These are phyloP conservation scores for Pyrenopolyporus hunteri DNA, from an alignment of 495 filamentous ascomycete species.

Conservation along the genomic window DNA sequence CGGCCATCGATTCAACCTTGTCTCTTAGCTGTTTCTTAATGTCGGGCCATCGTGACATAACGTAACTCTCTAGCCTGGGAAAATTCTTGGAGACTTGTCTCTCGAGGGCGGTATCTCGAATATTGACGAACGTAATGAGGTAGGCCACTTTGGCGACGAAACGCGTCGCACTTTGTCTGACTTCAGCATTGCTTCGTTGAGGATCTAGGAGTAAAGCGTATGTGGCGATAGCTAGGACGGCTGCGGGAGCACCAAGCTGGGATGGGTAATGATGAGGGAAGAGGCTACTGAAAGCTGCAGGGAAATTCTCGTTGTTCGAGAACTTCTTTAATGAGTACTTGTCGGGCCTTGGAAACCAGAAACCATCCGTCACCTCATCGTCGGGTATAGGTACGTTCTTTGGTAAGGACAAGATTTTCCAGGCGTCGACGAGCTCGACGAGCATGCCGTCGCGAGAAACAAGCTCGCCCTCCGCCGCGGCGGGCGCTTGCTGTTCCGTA, in stretches of 20 bases:
- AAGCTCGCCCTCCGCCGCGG: constrained; percentile 37
- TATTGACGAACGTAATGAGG: constrained; percentile 29
- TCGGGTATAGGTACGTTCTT: constrained; percentile 2
- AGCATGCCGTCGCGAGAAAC: constrained; percentile 43
- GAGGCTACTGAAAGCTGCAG: constrained; percentile 40
- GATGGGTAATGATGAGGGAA: constrained; percentile 39
- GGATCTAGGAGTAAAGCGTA: constrained; percentile 48
- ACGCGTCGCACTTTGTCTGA: constrained; percentile 23
- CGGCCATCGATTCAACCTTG: neutral
- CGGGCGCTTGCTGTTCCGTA: constrained; percentile 25
- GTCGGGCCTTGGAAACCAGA: constrained; percentile 37
- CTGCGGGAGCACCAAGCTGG: constrained; percentile 37
- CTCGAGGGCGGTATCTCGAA: constrained; percentile 8
- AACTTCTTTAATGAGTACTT: constrained; percentile 7
- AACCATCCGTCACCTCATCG: constrained; percentile 22
- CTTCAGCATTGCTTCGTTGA: constrained; percentile 22
- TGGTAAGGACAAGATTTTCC: constrained; percentile 45
- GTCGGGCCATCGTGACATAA: constrained; percentile 34
- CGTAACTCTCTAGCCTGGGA: constrained; percentile 23
- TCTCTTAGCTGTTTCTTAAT: constrained; percentile 22
- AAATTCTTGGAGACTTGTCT: constrained; percentile 7
- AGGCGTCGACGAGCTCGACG: constrained; percentile 48
- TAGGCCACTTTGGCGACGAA: constrained; percentile 36
- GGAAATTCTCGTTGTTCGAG: constrained; percentile 24
- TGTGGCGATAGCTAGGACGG: constrained; percentile 48